Conservation (phyloP, 192 early-diverging fungal species). For the Funneliformis mosseae region DNA sequence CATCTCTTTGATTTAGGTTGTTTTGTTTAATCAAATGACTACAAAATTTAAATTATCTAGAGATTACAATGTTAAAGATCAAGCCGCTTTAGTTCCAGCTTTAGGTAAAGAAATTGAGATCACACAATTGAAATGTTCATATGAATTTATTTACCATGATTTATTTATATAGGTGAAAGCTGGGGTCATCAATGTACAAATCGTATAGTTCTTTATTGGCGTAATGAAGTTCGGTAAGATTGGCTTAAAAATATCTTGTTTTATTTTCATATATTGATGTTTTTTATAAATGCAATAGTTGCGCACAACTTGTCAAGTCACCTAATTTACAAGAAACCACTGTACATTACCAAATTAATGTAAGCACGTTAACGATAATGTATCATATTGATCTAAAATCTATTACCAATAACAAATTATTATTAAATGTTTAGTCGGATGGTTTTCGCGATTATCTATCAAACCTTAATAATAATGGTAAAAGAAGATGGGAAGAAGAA, state of each 20-base stretch:
- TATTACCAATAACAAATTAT: background rate
- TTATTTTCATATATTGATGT: background rate
- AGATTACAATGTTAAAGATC: background rate
- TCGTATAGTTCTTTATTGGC: conserved; percentile 27
- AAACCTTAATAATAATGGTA: background rate
- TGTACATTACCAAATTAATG: conserved; percentile 22
- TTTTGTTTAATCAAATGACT: conserved; percentile 34
- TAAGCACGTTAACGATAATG: background rate
- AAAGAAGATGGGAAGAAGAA: conserved; percentile 33
- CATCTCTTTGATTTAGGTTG: background rate
- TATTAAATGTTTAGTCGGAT: background rate
- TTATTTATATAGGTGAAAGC: conserved; percentile 17
- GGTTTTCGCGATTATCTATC: conserved; percentile 10
- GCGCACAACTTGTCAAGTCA: conserved; percentile 29
- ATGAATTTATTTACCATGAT: background rate
- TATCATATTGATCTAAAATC: background rate
- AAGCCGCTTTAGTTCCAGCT: conserved; percentile 22
- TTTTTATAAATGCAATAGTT: background rate
- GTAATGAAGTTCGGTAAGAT: conserved; percentile 22
- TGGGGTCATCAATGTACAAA: conserved; percentile 19
- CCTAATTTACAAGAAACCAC: conserved; percentile 1
- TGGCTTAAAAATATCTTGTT: background rate
- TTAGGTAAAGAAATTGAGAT: conserved; percentile 8
- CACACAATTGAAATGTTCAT: background rate
- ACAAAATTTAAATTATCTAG: conserved; percentile 12